Percentiles rank a stretch among this genome's conserved stretches.
phyloP scores from a whole-genome alignment of 768 basidiomycete genomes.

The Tylopilus sp. region DNA sequence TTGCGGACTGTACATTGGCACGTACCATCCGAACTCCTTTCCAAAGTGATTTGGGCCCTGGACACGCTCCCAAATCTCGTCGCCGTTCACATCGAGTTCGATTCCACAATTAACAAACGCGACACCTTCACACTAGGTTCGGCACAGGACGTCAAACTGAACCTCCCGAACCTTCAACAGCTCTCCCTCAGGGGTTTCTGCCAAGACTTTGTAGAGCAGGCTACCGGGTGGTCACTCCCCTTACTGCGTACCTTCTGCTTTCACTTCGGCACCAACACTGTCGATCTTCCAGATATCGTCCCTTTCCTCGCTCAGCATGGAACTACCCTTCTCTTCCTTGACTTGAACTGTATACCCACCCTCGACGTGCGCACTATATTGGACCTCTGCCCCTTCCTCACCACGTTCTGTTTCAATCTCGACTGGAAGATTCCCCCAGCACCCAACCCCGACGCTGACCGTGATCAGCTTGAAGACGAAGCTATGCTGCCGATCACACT shows the following conservation, averaged over 20 bases:
- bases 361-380: slow-evolving; percentile 59
- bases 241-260: slow-evolving; percentile 55
- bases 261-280: slow-evolving; percentile 35
- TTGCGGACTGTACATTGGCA: slow-evolving; percentile 63
- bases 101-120: slow-evolving; percentile 26
- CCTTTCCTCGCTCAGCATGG: slow-evolving; percentile 63
- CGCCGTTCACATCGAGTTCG: slow-evolving; percentile 54
- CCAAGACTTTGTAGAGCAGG: slow-evolving; percentile 67
- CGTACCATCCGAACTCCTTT: slow-evolving; percentile 49
- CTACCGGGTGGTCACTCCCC: slow-evolving; percentile 63
- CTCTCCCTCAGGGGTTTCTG: slow-evolving; percentile 60
- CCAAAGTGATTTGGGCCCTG: slow-evolving; percentile 72
- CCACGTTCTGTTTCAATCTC: slow-evolving; percentile 66
- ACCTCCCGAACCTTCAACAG: slow-evolving; percentile 55
- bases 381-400: slow-evolving; percentile 59
- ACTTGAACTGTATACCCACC: slow-evolving; percentile 54
- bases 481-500: slow-evolving; percentile 36
- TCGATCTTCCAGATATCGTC: slow-evolving; percentile 55
- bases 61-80: slow-evolving; percentile 56
- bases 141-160: slow-evolving; percentile 52
- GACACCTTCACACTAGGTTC: slow-evolving; percentile 57
- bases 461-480: slow-evolving; percentile 24
- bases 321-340: slow-evolving; percentile 54
- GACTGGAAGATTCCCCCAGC: slow-evolving; percentile 58
- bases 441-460: slow-evolving; percentile 10